Base-by-base conservation (phyloP, 257 asterid species). In the Marsdenia floribunda region DNA sequence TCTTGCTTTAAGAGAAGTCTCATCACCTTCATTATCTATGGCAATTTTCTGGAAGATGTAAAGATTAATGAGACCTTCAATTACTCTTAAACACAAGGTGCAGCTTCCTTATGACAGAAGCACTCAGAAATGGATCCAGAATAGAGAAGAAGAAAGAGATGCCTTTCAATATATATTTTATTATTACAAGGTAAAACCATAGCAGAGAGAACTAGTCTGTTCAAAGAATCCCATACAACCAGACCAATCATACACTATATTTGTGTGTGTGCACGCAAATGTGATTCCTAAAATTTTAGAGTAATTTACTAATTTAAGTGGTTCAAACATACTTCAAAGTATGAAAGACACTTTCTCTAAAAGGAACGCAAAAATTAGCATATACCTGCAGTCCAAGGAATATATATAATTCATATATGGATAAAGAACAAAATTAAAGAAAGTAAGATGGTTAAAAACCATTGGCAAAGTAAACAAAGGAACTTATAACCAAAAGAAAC, bases 401-500 rank as follows among this genome's bases (percentile, higher is more conserved):
- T 26, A 61, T 59, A 33, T 29, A 33, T 5, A 15, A 14, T 61
- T 9, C 21, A 63, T 63, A 63, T 33, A 33, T 4, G 11, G 22
- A 33, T 2, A 2, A 14, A 63, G 3, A 24, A 59, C 18, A 9
- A 59, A 24, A 8, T 59, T 29, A 15, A 63, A 10, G 35, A 63
- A 22, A 13, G n/a, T 1, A n/a, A 50, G 19, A 50, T 50, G 55
- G 29, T 55, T 61, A 61, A 63, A 13, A 63, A 6, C 44, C 38
- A 15, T 29, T 33, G 12, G 35, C 21, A 68, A 68, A 68, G 38
- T n/a, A 52, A 49, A 24, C 10, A 19, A 21, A 2, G 8, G 50
- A 54, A 26, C 24, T 33, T 26, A 72, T 6, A 40, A 71, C n/a
- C 33, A 55, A 22, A 57, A 60, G 21, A 40, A 74, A 85, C 97